A percentile compares a stretch with the other conserved stretches of the same genome.
Conservation (phyloP, 805 yeast species). For the Wickerhamiella hasegawae region DNA sequence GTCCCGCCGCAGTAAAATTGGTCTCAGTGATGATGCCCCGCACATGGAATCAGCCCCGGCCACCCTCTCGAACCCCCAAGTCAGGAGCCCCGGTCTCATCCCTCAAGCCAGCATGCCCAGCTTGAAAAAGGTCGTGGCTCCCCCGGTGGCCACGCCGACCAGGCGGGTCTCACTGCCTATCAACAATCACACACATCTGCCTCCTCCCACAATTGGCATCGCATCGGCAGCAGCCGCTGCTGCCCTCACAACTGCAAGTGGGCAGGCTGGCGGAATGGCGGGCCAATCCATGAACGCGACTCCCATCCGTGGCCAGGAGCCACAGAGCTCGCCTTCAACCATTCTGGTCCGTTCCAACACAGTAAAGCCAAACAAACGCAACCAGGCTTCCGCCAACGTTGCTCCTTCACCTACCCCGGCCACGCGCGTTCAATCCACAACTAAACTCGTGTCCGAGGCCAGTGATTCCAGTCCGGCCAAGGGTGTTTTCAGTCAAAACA, state of each 20-base stretch:
- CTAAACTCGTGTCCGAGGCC: constrained; percentile 19
- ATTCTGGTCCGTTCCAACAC: constrained; percentile 6
- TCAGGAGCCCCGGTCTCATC: too few species aligned
- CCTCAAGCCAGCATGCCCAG: too few species aligned
- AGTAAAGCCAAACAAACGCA: not conserved
- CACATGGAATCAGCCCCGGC: too few species aligned
- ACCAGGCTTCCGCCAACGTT: not conserved
- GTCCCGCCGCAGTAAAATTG: constrained; percentile 3
- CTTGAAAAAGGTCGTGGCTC: too few species aligned
- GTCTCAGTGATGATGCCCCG: constrained; percentile 3
- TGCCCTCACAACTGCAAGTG: constrained; percentile 1
- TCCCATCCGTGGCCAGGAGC: constrained; percentile 1
- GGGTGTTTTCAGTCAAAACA: constrained; percentile 15
- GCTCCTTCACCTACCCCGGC: constrained; percentile 20
- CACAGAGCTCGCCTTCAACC: constrained; percentile 11
- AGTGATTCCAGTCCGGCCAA: constrained; percentile 20
- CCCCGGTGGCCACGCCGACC: not conserved
- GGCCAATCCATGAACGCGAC: not conserved
- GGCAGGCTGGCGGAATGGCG: not conserved
- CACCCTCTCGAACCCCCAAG: too few species aligned
- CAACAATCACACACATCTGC: not conserved
- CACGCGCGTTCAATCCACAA: constrained; percentile 13
- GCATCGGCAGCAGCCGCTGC: constrained; percentile 7
- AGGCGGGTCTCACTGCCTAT: not conserved
- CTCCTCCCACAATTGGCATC: not conserved